A percentile compares a stretch with the other conserved stretches of the same genome.
These are phyloP conservation scores for Turnera subulata DNA, from an alignment of 345 rosid genomes.

Conservation along the genomic window DNA sequence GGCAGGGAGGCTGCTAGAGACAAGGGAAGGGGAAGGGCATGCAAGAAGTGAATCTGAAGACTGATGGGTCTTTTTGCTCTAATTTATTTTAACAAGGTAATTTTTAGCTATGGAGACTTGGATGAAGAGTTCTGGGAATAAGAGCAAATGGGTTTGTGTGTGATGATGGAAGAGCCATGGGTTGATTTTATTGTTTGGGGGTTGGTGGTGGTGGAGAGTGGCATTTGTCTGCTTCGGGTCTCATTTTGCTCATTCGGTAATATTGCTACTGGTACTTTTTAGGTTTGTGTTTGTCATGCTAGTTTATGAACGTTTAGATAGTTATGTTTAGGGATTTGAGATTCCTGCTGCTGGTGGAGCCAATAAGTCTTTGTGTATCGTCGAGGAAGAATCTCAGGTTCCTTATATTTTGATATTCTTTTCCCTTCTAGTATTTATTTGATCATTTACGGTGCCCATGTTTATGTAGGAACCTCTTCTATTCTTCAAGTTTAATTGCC, in stretches of 20 bases:
- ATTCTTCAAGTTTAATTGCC: background rate
- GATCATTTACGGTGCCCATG: constrained; percentile 6
- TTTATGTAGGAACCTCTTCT: constrained; percentile 13
- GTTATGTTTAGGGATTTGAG: constrained; percentile 10
- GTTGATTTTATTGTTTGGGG: no score
- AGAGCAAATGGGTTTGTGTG: constrained; percentile 26
- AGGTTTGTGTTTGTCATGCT: constrained; percentile 14
- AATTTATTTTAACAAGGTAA: constrained; percentile 2
- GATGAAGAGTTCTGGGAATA: constrained; percentile 21
- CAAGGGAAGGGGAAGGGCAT: constrained; percentile 60
- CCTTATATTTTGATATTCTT: constrained; percentile 9
- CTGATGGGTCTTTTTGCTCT: constrained; percentile 28
- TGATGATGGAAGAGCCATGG: background rate
- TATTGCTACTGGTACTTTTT: constrained; percentile 1
- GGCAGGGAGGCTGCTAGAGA: constrained; percentile 75
- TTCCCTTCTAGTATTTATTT: background rate
- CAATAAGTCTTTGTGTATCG: background rate
- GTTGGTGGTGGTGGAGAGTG: background rate
- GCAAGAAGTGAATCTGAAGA: constrained; percentile 57
- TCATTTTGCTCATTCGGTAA: constrained; percentile 24
- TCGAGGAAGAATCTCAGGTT: constrained; percentile 2
- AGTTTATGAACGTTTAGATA: constrained; percentile 14
- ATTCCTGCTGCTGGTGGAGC: constrained; percentile 3
- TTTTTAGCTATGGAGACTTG: constrained; percentile 5
- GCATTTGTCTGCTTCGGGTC: background rate